A percentile compares a stretch with the other conserved stretches of the same genome.
Evolutionary conservation across 2,329 filamentous ascomycete genomes (phyloP).

Genomic region (Fusarium transvaalense): DNA sequence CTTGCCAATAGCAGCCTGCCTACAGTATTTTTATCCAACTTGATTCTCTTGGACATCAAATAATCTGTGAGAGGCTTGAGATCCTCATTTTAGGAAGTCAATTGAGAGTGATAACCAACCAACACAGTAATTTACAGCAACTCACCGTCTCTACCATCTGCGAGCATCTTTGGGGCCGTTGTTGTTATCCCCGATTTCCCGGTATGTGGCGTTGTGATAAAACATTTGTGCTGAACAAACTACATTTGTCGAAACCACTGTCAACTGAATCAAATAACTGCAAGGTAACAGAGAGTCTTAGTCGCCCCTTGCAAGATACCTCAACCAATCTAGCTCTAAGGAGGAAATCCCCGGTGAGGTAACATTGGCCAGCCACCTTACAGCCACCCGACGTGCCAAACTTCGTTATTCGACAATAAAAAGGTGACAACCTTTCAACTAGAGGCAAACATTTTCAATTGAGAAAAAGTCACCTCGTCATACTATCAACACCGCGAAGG

Average conservation of each 20-base stretch:
- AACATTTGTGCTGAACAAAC: neutral
- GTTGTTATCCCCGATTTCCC: neutral
- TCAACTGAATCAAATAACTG: conserved; percentile 14
- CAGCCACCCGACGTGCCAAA: neutral
- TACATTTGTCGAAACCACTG: neutral
- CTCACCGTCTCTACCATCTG: neutral
- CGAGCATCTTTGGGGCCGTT: neutral
- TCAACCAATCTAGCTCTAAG: neutral
- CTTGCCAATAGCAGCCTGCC: conserved; percentile 18
- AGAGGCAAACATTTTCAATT: neutral
- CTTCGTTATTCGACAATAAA: neutral
- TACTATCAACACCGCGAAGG: neutral
- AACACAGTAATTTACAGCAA: neutral
- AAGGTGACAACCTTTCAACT: neutral
- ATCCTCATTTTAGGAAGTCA: neutral
- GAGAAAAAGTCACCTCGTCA: neutral
- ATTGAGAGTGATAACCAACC: neutral
- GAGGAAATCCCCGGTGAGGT: neutral
- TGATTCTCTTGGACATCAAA: neutral
- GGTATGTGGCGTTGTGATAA: neutral
- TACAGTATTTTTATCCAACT: neutral
- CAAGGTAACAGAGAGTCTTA: neutral
- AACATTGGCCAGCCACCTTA: neutral
- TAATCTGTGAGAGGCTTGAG: neutral
- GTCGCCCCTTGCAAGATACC: neutral